Evolutionary conservation across 1,139 yeast species (phyloP).

Genomic region (Diutina pseudorugosa): DNA sequence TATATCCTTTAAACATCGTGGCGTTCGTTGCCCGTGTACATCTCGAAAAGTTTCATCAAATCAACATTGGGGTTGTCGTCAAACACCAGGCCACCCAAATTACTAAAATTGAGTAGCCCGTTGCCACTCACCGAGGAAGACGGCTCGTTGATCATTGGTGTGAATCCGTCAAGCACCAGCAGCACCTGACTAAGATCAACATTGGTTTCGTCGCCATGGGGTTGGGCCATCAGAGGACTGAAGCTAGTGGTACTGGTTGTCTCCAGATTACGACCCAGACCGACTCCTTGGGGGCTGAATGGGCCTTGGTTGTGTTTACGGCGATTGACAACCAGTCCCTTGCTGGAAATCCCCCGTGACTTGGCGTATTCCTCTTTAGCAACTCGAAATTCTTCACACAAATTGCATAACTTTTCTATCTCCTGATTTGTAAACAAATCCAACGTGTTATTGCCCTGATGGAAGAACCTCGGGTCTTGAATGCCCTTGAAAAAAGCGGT

Average conservation of each 20-base stretch:
- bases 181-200: background rate
- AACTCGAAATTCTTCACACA: conserved; percentile 29
- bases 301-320: background rate
- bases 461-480: conserved; percentile 16
- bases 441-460: conserved; percentile 29
- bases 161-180: background rate
- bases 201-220: background rate
- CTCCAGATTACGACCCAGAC: background rate
- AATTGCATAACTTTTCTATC: conserved; percentile 22
- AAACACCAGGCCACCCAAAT: conserved; percentile 6
- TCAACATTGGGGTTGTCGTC: conserved; percentile 19
- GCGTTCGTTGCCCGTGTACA: conserved; percentile 11
- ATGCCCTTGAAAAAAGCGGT: conserved; percentile 25
- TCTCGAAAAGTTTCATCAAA: conserved; percentile 24
- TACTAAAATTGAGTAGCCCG: background rate
- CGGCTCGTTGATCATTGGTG: background rate
- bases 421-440: conserved; percentile 27
- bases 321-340: background rate
- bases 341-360: conserved; percentile 6
- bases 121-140: background rate
- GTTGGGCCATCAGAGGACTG: conserved; percentile 2
- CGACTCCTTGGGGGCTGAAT: background rate
- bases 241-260: background rate
- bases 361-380: conserved; percentile 16
- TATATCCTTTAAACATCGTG: background rate